Evolutionary conservation across 1,139 yeast species (phyloP).

Genomic region (Petasospora fabianii): DNA sequence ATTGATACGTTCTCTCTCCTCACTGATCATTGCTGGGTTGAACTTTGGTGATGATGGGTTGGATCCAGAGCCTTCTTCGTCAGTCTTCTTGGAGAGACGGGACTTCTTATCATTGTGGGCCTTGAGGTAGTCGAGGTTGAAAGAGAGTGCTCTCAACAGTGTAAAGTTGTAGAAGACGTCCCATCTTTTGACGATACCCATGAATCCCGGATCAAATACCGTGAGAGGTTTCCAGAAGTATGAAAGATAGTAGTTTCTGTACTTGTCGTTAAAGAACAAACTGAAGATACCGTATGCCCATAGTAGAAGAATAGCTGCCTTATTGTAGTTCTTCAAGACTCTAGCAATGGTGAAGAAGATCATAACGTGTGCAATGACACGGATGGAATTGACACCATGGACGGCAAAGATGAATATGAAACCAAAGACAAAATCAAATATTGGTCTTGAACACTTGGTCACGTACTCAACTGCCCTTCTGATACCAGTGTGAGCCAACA

Average conservation of each 20-base stretch:
- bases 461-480: conserved; percentile 37
- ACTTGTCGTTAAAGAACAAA: conserved; percentile 72
- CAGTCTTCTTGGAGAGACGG: conserved; percentile 15
- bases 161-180: conserved; percentile 94
- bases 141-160: conserved; percentile 77
- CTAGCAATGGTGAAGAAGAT: conserved; percentile 55
- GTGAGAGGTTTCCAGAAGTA: conserved; percentile 34
- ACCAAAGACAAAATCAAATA: conserved; percentile 74
- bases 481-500: conserved; percentile 48
- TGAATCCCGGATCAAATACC: conserved; percentile 52
- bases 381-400: conserved; percentile 73
- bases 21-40: conserved; percentile 27
- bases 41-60: conserved; percentile 27
- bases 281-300: conserved; percentile 81
- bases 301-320: conserved; percentile 37
- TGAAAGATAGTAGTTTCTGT: conserved; percentile 52
- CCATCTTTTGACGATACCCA: conserved; percentile 87
- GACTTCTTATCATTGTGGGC: conserved; percentile 31
- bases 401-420: conserved; percentile 63
- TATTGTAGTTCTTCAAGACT: conserved; percentile 28
- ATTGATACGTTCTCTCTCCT: conserved; percentile 65
- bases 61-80: conserved; percentile 25
- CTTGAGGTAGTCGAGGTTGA: conserved; percentile 69
- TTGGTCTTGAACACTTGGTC: conserved; percentile 37
- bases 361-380: conserved; percentile 54